Conservation (phyloP, 495 filamentous ascomycete species). For the Aspergillus taichungensis region DNA sequence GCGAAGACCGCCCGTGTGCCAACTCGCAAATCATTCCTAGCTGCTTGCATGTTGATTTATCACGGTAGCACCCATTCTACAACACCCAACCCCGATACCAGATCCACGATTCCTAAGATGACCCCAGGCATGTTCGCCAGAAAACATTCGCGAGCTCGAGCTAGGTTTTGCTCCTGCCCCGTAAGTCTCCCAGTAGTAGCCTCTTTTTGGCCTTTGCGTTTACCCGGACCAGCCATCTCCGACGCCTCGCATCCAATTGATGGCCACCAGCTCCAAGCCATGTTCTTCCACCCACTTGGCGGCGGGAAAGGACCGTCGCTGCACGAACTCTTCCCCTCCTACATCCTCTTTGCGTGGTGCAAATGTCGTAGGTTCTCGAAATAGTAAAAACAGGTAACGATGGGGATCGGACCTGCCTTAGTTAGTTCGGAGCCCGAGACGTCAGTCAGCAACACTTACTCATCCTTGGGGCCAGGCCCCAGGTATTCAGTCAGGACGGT, state of each 20-base stretch:
- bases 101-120: too few species aligned
- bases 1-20: too few species aligned
- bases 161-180: too few species aligned
- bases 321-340: conserved; percentile 12
- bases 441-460: conserved; percentile 1
- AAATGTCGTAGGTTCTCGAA: conserved; percentile 6
- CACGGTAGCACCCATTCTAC: too few species aligned
- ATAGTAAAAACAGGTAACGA: conserved; percentile 11
- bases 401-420: conserved; percentile 5
- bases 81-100: too few species aligned
- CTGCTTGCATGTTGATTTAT: too few species aligned
- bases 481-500: conserved; percentile 10
- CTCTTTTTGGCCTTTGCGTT: too few species aligned
- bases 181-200: too few species aligned
- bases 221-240: conserved; percentile 9
- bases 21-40: too few species aligned
- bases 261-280: conserved; percentile 6
- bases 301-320: conserved; percentile 9
- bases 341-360: conserved; percentile 7
- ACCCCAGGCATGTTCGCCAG: too few species aligned
- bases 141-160: too few species aligned
- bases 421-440: neutral
- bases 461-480: conserved; percentile 13
- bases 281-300: conserved; percentile 5
- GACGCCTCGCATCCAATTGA: conserved; percentile 13